Base-by-base conservation (phyloP, 2,329 filamentous ascomycete genomes). In the Fusarium sp. region DNA sequence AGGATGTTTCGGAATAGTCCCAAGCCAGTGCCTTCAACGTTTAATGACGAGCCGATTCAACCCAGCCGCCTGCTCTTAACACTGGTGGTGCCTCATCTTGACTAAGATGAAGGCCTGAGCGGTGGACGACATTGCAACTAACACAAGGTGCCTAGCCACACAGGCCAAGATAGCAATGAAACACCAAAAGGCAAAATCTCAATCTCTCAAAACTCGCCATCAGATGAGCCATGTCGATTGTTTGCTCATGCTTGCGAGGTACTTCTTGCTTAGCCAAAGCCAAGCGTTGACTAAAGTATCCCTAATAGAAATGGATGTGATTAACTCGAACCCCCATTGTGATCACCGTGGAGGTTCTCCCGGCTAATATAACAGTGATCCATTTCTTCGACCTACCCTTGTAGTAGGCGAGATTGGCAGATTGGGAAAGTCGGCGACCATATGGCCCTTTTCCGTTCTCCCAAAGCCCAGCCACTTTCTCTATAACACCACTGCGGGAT, bases 401-500 rank as follows among this genome's bases (percentile, higher is more conserved):
- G 38, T 20, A n/a, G 10, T 12, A 43, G 40, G 40, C 40, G 40
- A 43, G 40, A 43, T 43, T 43, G 11, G 40, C n/a, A 43, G 40
- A 43, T 43, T 43, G 11, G 40, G 12, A 45, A 45, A 47, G 45
- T 30, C 30, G 50, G 50, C 32, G n/a, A 40, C 12, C 14, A 40
- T 43, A 47, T n/a, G 30, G 35, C 25, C 6, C 8, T 25, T 45
- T 14, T 45, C 40, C 40, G 20, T 25, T 45, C 35, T 33, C 59
- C 22, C 25, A 52, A 15, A 38, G 17, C 14, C 64, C 58, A 66
- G 37, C 64, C 64, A 52, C 64, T 54, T 52, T 40, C 62, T 65
- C 62, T 43, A 43, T 14, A 43, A 43, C 40, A 14, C 40, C 40
- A 14, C 40, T 43, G 40, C 54, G 27, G 52, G 22, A 57, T n/a